Percentiles rank a stretch among this genome's conserved stretches.
Conservation (phyloP, 805 yeast genomes). For the Clavispora santaluciae region DNA sequence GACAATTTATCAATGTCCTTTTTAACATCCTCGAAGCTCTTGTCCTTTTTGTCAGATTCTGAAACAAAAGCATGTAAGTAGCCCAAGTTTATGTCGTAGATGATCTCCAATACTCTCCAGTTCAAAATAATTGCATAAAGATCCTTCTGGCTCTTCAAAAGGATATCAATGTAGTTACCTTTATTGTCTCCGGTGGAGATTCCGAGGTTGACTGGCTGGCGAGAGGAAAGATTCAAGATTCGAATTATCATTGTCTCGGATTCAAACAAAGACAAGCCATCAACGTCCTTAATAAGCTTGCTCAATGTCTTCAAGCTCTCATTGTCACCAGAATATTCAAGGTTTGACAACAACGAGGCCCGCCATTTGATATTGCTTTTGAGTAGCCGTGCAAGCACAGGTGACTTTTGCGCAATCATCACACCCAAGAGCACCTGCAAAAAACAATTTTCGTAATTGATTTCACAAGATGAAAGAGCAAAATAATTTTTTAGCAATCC, state of each 20-base stretch:
- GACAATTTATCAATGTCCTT: slow-evolving; percentile 14
- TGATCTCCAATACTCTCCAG: slow-evolving; percentile 35
- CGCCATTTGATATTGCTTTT: slow-evolving; percentile 21
- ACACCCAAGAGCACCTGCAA: slow-evolving; percentile 26
- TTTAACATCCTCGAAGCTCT: slow-evolving; percentile 9
- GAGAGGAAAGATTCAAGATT: slow-evolving; percentile 22
- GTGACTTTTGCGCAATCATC: slow-evolving; percentile 20
- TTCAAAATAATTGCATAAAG: slow-evolving; percentile 24
- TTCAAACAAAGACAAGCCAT: slow-evolving; percentile 28
- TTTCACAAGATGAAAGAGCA: slow-evolving; percentile 24
- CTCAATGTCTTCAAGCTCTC: slow-evolving; percentile 19
- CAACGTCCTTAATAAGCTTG: slow-evolving; percentile 25
- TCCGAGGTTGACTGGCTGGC: slow-evolving; percentile 21
- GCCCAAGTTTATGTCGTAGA: slow-evolving; percentile 27
- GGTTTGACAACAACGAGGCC: slow-evolving; percentile 23
- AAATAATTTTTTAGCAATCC: slow-evolving; percentile 23
- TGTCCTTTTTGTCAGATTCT: slow-evolving; percentile 10
- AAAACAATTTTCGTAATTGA: slow-evolving; percentile 30
- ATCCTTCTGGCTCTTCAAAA: slow-evolving; percentile 16
- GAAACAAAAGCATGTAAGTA: slow-evolving; percentile 18
- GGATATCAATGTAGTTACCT: slow-evolving; percentile 28
- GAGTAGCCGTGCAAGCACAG: slow-evolving; percentile 17
- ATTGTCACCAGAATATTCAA: slow-evolving; percentile 27
- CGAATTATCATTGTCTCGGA: slow-evolving; percentile 23
- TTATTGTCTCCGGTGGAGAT: slow-evolving; percentile 25